Percentiles rank a stretch among this genome's conserved stretches.
Conservation (phyloP, 73 alveolate genomes). For the Paramecium sonneborni region DNA sequence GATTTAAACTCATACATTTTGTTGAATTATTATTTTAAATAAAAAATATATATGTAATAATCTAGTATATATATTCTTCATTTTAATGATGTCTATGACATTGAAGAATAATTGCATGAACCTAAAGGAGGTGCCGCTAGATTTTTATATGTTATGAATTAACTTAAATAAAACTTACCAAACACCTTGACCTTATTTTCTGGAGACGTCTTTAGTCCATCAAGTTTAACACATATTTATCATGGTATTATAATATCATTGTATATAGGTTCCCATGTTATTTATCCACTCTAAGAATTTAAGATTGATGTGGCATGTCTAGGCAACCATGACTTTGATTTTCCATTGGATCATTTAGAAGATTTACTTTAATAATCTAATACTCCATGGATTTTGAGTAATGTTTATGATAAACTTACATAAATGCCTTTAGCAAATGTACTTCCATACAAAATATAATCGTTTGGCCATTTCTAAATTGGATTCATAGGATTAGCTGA, state of each 20-base stretch:
- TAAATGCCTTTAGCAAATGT: slow-evolving; percentile 70
- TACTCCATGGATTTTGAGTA: slow-evolving; percentile 78
- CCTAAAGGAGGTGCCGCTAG: slow-evolving; percentile 84
- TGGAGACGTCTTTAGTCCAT: slow-evolving; percentile 87
- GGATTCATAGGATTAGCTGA: slow-evolving; percentile 85
- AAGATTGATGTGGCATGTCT: slow-evolving; percentile 78
- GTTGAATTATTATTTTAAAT: not conserved
- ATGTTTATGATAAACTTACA: slow-evolving; percentile 69
- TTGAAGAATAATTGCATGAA: slow-evolving; percentile 71
- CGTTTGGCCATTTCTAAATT: slow-evolving; percentile 65
- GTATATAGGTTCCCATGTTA: slow-evolving; percentile 64
- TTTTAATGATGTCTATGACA: slow-evolving; percentile 86
- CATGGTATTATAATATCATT: slow-evolving; percentile 63
- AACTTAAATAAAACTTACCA: slow-evolving; percentile 41
- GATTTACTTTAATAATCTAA: slow-evolving; percentile 60
- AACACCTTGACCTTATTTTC: slow-evolving; percentile 75
- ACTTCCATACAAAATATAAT: slow-evolving; percentile 54
- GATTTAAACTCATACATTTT: not conserved
- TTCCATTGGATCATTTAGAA: slow-evolving; percentile 66
- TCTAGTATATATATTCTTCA: slow-evolving; percentile 69
- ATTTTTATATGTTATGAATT: slow-evolving; percentile 71
- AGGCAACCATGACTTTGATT: slow-evolving; percentile 92
- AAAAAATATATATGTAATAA: not conserved
- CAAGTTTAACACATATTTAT: slow-evolving; percentile 73
- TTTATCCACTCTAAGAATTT: slow-evolving; percentile 70